A percentile compares a stretch with the other conserved stretches of the same genome.
phyloP scores from a whole-genome alignment of 768 basidiomycete genomes.

The Lactarius vividus region DNA sequence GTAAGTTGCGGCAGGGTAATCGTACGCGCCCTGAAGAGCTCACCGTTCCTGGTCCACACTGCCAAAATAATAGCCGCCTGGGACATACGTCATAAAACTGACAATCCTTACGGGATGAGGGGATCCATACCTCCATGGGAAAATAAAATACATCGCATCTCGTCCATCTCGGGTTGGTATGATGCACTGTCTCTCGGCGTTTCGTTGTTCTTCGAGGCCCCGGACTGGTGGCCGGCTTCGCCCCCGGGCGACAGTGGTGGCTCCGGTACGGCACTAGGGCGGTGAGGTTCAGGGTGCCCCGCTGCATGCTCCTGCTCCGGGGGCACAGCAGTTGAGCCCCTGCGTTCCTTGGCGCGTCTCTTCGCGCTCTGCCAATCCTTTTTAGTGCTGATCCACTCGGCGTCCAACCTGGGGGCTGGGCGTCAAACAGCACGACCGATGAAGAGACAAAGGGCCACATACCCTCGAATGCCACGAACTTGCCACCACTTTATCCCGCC shows the following conservation, averaged over 20 bases:
- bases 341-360: conserved; percentile 43
- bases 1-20: not conserved
- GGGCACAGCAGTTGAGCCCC: not conserved
- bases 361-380: conserved; percentile 78
- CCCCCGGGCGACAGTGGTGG: conserved; percentile 18
- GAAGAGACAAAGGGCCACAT: conserved; percentile 32
- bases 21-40: conserved; percentile 6
- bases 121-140: conserved; percentile 61
- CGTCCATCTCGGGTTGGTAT: conserved; percentile 76
- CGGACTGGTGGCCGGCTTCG: conserved; percentile 24
- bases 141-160: conserved; percentile 81
- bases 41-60: conserved; percentile 76
- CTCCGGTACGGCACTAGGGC: not conserved
- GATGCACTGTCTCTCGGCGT: conserved; percentile 31
- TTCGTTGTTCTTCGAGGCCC: conserved; percentile 29
- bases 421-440: not conserved
- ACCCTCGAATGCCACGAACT: conserved; percentile 82
- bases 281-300: not conserved
- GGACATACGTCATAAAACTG: conserved; percentile 23
- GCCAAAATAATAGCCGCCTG: conserved; percentile 83
- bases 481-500: conserved; percentile 99
- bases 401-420: conserved; percentile 57
- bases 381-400: conserved; percentile 83
- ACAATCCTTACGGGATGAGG: conserved; percentile 15
- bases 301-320: not conserved